Evolutionary conservation across 2,329 filamentous ascomycete species (phyloP), one percentile per base, ranked within the genome.

Genomic region (Clarireedia monteithiana): DNA sequence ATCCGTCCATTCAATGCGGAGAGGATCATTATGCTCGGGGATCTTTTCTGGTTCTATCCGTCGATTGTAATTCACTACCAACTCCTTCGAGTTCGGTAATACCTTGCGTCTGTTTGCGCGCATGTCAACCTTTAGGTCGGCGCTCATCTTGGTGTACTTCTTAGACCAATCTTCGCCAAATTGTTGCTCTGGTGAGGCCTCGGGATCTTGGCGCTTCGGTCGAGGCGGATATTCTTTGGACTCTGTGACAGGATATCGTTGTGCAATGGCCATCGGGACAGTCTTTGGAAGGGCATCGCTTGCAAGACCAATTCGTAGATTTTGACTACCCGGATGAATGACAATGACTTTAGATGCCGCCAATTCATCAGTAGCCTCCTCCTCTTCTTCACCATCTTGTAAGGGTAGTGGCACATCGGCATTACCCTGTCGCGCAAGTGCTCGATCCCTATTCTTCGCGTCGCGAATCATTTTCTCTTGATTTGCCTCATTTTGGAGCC

Each of bases 1-100:
- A 59, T 96, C 91, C 2, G 94, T 99, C 91, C 94, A 99, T 61
- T 97, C 91, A 50, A 97, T 86, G 62, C 94, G 87, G 63, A 95
- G 78, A 0, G 91, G 89, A 66, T 99, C 94, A 69, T 97, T 99
- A 73, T 97, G 94, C 67, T 94, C 88, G 5, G 88, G 86, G 58
- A 99, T 97, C 49, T 86, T 81, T 63, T 97, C 94, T 6, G 90
- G 86, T 36, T 88, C 84, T 0, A 85, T 88, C 48, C 89, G 82
- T 53, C 88, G 83, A 71, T 99, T 99, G 78, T 89, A 97, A 68
- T 96, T 97, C 62, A 91, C 84, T 1, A 96, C 92, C 57, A 96
- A 77, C 68, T 99, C 94, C 71, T 96, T 95, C 0, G 91, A 96
- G 69, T 97, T 97, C n/a, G 94, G 94, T 50, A 97, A 74, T 15